Conservation (phyloP, 2,329 filamentous ascomycete species). For the Metarhizium humberi region DNA sequence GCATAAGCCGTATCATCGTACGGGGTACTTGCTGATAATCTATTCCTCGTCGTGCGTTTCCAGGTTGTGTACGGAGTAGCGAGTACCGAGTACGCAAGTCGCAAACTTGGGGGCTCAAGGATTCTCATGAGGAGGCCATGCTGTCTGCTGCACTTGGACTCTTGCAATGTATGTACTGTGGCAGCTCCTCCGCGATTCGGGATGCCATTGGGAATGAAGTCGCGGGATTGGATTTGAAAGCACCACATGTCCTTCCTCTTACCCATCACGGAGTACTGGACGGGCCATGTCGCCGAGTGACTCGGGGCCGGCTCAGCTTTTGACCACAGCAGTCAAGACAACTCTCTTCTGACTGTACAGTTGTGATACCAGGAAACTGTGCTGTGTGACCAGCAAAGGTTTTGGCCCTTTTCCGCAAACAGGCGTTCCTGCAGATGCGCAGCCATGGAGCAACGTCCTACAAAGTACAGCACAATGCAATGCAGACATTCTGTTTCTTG, state of each 20-base stretch:
- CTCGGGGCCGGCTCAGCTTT: too few relatives aligned
- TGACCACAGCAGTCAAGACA: too few relatives aligned
- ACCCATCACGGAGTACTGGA: too few relatives aligned
- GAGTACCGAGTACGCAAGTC: too few relatives aligned
- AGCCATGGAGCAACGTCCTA: neutral
- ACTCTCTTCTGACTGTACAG: too few relatives aligned
- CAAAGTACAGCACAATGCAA: neutral
- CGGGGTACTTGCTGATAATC: neutral
- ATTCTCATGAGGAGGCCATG: neutral
- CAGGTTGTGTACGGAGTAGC: neutral
- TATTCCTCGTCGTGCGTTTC: neutral
- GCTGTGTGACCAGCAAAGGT: too few relatives aligned
- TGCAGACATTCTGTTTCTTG: neutral
- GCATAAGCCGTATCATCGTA: neutral
- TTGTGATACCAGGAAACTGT: too few relatives aligned
- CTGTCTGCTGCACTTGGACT: neutral
- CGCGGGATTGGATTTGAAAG: too few relatives aligned
- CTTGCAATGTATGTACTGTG: neutral
- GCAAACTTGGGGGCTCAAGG: neutral
- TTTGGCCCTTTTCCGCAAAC: neutral
- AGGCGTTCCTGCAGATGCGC: neutral
- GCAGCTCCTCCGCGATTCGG: neutral
- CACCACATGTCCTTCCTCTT: too few relatives aligned
- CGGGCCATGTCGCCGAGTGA: too few relatives aligned
- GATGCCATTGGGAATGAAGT: neutral